These are phyloP conservation scores for Nectriaceae sp. DNA, from an alignment of 2,329 filamentous ascomycete genomes.

Conservation along the genomic window DNA sequence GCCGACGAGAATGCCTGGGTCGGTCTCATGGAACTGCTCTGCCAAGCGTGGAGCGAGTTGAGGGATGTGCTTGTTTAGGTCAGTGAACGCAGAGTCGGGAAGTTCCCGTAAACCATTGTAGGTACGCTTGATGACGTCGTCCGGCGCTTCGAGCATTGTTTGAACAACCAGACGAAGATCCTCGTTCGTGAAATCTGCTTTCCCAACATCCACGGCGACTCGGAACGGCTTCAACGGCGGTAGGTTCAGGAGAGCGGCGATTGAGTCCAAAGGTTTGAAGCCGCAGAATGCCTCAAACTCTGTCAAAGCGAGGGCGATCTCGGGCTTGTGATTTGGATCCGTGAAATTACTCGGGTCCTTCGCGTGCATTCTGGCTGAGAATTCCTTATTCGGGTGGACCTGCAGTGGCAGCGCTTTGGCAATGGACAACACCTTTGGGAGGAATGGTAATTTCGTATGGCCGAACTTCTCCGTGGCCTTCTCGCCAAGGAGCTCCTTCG, in stretches of 20 bases:
- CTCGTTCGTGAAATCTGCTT: conserved; percentile 47
- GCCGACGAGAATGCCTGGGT: conserved; percentile 70
- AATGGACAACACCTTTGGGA: conserved; percentile 77
- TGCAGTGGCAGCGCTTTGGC: conserved; percentile 74
- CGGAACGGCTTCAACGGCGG: conserved; percentile 25
- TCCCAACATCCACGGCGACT: conserved; percentile 14
- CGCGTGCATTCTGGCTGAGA: conserved; percentile 64
- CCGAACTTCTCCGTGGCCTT: conserved; percentile 62
- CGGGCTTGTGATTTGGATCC: conserved; percentile 77
- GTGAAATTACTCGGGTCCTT: conserved; percentile 66
- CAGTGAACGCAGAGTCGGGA: conserved; percentile 48
- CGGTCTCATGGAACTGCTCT: conserved; percentile 62
- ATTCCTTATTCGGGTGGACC: conserved; percentile 70
- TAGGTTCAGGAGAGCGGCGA: conserved; percentile 60
- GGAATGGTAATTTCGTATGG: conserved; percentile 63
- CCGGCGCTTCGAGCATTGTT: conserved; percentile 53
- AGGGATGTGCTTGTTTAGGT: conserved; percentile 58
- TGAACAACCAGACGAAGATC: conserved; percentile 55
- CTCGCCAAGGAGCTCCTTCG: conserved; percentile 64
- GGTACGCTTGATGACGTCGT: conserved; percentile 30
- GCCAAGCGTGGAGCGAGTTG: conserved; percentile 66
- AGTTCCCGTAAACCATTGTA: conserved; percentile 29
- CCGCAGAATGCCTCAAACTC: conserved; percentile 77
- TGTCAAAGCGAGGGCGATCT: conserved; percentile 72
- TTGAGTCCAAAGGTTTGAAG: conserved; percentile 66